Percentiles rank a stretch among this genome's conserved stretches.
phyloP scores from a whole-genome alignment of 2,329 filamentous ascomycete genomes.

The Trichoderma afroharzianum region DNA sequence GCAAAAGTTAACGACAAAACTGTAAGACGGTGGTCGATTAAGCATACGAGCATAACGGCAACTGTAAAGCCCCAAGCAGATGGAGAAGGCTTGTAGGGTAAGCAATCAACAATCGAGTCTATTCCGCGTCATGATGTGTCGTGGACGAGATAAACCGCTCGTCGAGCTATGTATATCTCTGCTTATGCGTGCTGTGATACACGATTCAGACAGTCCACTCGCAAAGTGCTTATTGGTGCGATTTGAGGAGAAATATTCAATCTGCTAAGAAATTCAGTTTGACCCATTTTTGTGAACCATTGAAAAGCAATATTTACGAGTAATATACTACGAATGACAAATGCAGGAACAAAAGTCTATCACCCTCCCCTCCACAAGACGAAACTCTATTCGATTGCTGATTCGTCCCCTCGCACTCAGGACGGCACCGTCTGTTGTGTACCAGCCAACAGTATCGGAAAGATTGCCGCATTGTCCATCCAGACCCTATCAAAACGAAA shows the following conservation, averaged over 20 bases:
- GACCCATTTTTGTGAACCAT: not conserved
- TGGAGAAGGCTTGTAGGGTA: not conserved
- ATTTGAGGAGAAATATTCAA: not conserved
- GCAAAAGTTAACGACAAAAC: not conserved
- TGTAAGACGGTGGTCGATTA: not conserved
- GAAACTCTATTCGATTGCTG: not conserved
- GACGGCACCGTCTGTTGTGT: not conserved
- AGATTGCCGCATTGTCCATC: not conserved
- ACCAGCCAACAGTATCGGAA: not conserved
- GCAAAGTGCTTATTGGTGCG: not conserved
- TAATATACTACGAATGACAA: not conserved
- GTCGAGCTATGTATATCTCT: not conserved
- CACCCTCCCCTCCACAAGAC: not conserved
- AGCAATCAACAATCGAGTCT: not conserved
- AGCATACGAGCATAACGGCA: conserved; percentile 2
- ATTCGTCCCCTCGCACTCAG: not conserved
- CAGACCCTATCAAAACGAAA: not conserved
- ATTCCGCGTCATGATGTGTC: not conserved
- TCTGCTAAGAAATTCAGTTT: not conserved
- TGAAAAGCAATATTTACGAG: not conserved
- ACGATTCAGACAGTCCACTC: not conserved
- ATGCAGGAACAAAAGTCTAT: not conserved
- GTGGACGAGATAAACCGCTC: not conserved
- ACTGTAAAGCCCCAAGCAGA: not conserved
- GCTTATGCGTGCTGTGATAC: not conserved